These are phyloP conservation scores for Linderina pennispora DNA, from an alignment of 192 early-diverging fungal species.

Conservation along the genomic window DNA sequence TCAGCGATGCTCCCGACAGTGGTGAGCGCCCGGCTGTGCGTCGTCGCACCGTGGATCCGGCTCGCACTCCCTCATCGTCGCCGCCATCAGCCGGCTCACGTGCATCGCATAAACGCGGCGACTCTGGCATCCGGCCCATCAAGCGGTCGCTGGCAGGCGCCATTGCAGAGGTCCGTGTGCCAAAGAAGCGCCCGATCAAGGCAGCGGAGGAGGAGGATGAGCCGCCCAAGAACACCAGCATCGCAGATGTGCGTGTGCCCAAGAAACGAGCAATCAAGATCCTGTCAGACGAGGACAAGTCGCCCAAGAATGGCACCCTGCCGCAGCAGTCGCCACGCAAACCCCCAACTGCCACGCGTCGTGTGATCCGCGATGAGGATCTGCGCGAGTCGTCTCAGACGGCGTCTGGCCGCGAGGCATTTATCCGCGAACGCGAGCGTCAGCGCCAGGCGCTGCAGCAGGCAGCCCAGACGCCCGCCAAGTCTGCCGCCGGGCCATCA, in stretches of 20 bases:
- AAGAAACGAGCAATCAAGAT: too few species aligned
- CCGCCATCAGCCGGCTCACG: background rate
- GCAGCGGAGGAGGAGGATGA: background rate
- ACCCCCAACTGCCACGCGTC: constrained; percentile 1
- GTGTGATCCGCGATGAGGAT: constrained; percentile 8
- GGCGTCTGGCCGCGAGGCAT: constrained; percentile 16
- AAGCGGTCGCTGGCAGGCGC: constrained; percentile 4
- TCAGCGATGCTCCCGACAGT: too few species aligned
- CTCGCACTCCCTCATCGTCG: background rate
- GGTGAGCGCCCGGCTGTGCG: too few species aligned
- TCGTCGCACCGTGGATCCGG: too few species aligned
- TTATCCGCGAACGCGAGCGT: constrained; percentile 38
- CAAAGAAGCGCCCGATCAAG: constrained; percentile 16
- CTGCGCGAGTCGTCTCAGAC: background rate
- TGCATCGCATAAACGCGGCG: background rate
- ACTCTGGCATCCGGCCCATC: background rate
- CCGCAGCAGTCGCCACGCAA: background rate
- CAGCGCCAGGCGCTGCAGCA: constrained; percentile 18
- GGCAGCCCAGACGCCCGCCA: too few species aligned
- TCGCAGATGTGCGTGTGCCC: too few species aligned
- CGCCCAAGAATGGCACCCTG: too few species aligned
- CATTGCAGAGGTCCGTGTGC: constrained; percentile 22
- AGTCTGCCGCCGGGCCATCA: background rate
- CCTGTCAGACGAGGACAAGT: too few species aligned
- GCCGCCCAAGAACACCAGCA: too few species aligned